A percentile compares a stretch with the other conserved stretches of the same genome.
Evolutionary conservation across 768 basidiomycete genomes (phyloP).

Genomic region (Psilocybe azurescens): DNA sequence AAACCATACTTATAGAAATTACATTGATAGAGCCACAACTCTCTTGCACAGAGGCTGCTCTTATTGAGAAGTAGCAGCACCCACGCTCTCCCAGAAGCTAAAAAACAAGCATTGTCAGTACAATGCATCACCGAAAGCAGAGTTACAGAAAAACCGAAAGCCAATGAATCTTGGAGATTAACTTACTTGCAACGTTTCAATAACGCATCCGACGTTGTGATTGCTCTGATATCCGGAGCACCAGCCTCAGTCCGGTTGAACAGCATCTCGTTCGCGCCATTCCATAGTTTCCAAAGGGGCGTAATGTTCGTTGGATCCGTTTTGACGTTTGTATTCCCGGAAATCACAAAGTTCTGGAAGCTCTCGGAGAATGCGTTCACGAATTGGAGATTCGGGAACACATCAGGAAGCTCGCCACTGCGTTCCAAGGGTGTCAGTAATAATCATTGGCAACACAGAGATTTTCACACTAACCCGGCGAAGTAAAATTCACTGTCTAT

Average conservation of each 20-base stretch:
- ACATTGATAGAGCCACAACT: too few relatives aligned
- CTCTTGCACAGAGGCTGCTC: too few relatives aligned
- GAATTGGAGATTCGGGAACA: slow-evolving; percentile 41
- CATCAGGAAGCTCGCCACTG: slow-evolving; percentile 21
- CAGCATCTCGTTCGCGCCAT: slow-evolving; percentile 43
- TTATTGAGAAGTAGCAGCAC: too few relatives aligned
- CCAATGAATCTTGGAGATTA: not conserved
- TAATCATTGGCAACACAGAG: not conserved
- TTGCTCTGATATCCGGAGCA: slow-evolving; percentile 33
- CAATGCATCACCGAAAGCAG: too few relatives aligned
- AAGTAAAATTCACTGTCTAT: slow-evolving; percentile 40
- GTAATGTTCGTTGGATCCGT: slow-evolving; percentile 38
- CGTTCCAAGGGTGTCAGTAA: too few relatives aligned
- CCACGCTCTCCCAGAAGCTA: too few relatives aligned
- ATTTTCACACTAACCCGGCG: slow-evolving; percentile 36
- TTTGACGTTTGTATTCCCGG: slow-evolving; percentile 37
- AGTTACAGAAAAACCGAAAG: too few relatives aligned
- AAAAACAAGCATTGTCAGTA: too few relatives aligned
- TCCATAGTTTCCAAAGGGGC: slow-evolving; percentile 40
- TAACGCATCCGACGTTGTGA: slow-evolving; percentile 34
- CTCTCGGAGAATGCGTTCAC: slow-evolving; percentile 40
- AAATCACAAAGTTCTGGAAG: slow-evolving; percentile 42
- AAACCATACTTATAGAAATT: too few relatives aligned
- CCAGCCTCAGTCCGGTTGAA: slow-evolving; percentile 45
- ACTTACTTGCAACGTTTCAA: slow-evolving; percentile 43